phyloP scores from a whole-genome alignment of 306 rosid species.

The Castanea mollissima region DNA sequence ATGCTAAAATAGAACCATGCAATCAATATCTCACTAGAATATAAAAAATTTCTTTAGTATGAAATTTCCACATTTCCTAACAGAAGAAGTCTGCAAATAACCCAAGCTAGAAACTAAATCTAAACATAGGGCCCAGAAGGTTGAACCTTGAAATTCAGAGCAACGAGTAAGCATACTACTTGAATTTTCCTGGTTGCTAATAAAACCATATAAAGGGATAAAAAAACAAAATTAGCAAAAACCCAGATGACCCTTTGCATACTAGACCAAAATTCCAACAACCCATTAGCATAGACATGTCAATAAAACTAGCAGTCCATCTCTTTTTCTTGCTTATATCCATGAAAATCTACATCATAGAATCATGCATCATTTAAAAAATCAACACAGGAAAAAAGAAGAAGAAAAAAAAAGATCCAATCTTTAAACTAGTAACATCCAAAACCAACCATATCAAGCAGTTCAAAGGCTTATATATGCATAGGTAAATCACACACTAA shows the following conservation, averaged over 20 bases:
- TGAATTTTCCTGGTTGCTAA: background rate
- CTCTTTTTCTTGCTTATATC: background rate
- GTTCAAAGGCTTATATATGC: background rate
- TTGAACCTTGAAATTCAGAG: background rate
- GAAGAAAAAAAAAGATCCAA: background rate
- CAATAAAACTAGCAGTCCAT: background rate
- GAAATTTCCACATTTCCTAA: background rate
- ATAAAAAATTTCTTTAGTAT: background rate
- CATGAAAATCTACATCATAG: background rate
- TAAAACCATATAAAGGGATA: background rate
- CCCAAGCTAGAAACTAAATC: background rate
- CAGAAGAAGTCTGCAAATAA: background rate
- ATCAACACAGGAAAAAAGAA: background rate
- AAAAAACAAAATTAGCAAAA: background rate
- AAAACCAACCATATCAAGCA: background rate
- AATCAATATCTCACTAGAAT: background rate
- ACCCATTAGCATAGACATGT: background rate
- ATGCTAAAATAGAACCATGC: constrained; percentile 13
- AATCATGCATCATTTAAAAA: background rate
- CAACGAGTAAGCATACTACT: background rate
- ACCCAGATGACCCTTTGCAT: background rate
- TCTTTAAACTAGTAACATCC: background rate
- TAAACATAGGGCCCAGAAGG: background rate
- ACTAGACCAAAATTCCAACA: background rate
- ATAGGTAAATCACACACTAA: background rate